phyloP scores from a whole-genome alignment of 495 filamentous ascomycete species.

The Pseudevernia furfuracea region DNA sequence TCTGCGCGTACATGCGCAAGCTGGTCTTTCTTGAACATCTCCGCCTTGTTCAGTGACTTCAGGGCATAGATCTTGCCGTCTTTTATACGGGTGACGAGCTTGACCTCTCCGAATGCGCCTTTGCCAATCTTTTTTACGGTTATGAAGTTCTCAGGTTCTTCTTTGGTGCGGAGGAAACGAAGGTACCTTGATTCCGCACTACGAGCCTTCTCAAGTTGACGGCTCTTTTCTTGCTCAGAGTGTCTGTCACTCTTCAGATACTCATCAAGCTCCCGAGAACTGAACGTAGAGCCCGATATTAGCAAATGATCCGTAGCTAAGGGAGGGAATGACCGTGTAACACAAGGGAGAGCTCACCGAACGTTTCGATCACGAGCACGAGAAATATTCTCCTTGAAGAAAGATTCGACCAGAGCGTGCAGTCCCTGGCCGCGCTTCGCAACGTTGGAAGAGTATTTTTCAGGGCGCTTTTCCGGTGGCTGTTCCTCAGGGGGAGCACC shows the following conservation, averaged over 20 bases:
- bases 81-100: slow-evolving; percentile 89
- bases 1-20: slow-evolving; percentile 97
- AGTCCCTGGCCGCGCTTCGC: slow-evolving; percentile 61
- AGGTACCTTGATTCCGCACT: slow-evolving; percentile 85
- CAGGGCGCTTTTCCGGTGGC: slow-evolving; percentile 62
- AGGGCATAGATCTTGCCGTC: slow-evolving; percentile 96
- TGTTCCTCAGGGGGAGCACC: slow-evolving; percentile 38
- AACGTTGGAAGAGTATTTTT: slow-evolving; percentile 71
- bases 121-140: slow-evolving; percentile 98
- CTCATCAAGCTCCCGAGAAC: slow-evolving; percentile 84
- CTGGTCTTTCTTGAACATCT: slow-evolving; percentile 99
- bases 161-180: slow-evolving; percentile 87
- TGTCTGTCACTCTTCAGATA: slow-evolving; percentile 66
- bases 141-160: slow-evolving; percentile 83
- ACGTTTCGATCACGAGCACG: slow-evolving; percentile 84
- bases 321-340: neutral
- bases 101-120: slow-evolving; percentile 97
- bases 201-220: slow-evolving; percentile 67
- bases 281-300: slow-evolving; percentile 29
- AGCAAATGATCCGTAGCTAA: neutral
- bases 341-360: slow-evolving; percentile 49
- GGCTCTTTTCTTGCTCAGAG: slow-evolving; percentile 65
- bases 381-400: slow-evolving; percentile 95
- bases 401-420: slow-evolving; percentile 60
- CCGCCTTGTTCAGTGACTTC: slow-evolving; percentile 95